Evolutionary conservation across 768 basidiomycete species (phyloP).

Genomic region (Stropharia rugosoannulata): DNA sequence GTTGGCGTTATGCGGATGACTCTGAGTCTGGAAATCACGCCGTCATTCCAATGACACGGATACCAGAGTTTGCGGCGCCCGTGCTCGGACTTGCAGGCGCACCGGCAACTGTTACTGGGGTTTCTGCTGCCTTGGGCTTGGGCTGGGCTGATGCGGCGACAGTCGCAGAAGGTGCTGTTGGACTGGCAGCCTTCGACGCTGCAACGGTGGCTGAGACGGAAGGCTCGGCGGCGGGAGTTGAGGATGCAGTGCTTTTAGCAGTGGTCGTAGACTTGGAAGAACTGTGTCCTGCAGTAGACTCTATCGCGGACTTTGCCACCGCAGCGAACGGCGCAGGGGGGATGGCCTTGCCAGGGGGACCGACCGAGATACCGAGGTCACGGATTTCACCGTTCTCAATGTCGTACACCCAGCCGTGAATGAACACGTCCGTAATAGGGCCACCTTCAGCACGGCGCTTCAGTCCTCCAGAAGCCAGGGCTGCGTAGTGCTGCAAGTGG

Average conservation of each 20-base stretch:
- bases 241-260: too few relatives aligned
- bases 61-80: background rate
- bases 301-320: constrained; percentile 1
- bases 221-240: too few relatives aligned
- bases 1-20: too few relatives aligned
- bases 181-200: background rate
- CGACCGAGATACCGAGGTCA: constrained; percentile 44
- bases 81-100: background rate
- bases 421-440: constrained; percentile 25
- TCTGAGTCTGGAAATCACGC: too few relatives aligned
- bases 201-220: background rate
- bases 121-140: background rate
- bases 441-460: constrained; percentile 13
- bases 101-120: background rate
- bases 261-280: too few relatives aligned
- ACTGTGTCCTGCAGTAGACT: background rate
- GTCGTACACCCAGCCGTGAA: constrained; percentile 65
- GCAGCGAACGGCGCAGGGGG: constrained; percentile 25
- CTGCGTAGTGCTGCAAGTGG: constrained; percentile 20
- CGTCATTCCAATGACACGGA: background rate
- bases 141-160: background rate
- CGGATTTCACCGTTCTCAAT: constrained; percentile 48
- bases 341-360: constrained; percentile 33
- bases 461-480: constrained; percentile 7
- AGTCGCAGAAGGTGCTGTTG: background rate